Percentiles rank a stretch among this genome's conserved stretches.
These are phyloP conservation scores for Chrysoporthe austroafricana DNA, from an alignment of 2,329 filamentous ascomycete genomes.

Conservation along the genomic window DNA sequence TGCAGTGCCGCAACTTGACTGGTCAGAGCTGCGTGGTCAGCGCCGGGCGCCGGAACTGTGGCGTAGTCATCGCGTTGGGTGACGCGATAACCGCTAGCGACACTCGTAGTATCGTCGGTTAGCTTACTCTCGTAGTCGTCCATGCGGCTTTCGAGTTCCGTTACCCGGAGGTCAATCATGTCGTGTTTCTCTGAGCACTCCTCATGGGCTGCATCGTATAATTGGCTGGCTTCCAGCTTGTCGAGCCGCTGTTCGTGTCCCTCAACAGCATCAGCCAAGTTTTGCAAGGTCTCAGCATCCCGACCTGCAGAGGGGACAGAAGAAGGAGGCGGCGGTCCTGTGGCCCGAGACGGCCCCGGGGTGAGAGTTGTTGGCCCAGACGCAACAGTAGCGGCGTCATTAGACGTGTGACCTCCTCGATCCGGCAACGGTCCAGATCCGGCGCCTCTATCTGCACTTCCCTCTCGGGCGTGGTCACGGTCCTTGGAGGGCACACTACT, in stretches of 20 bases:
- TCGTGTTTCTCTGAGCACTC: conserved; percentile 72
- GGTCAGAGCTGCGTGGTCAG: conserved; percentile 51
- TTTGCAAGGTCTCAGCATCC: conserved; percentile 43
- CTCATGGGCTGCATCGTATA: conserved; percentile 68
- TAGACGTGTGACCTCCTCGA: conserved; percentile 17
- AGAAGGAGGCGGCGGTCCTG: background rate
- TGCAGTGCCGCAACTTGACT: conserved; percentile 55
- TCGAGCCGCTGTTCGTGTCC: conserved; percentile 69
- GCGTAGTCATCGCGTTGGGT: conserved; percentile 47
- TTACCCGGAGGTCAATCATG: conserved; percentile 66
- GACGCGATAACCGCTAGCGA: conserved; percentile 41
- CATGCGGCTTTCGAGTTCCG: conserved; percentile 68
- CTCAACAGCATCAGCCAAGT: conserved; percentile 57
- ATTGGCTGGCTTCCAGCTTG: conserved; percentile 70
- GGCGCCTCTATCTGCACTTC: conserved; percentile 32
- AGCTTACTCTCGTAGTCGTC: conserved; percentile 62
- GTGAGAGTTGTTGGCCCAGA: conserved; percentile 21
- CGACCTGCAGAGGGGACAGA: conserved; percentile 22
- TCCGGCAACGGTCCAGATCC: conserved; percentile 29
- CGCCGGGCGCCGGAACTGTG: conserved; percentile 43
- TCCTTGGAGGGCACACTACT: conserved; percentile 43
- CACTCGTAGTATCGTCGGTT: conserved; percentile 50
- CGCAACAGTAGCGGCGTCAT: conserved; percentile 6
- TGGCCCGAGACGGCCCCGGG: background rate
- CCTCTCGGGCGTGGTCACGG: conserved; percentile 39